phyloP scores from a whole-genome alignment of 192 early-diverging fungal genomes.

The Backusella circina region DNA sequence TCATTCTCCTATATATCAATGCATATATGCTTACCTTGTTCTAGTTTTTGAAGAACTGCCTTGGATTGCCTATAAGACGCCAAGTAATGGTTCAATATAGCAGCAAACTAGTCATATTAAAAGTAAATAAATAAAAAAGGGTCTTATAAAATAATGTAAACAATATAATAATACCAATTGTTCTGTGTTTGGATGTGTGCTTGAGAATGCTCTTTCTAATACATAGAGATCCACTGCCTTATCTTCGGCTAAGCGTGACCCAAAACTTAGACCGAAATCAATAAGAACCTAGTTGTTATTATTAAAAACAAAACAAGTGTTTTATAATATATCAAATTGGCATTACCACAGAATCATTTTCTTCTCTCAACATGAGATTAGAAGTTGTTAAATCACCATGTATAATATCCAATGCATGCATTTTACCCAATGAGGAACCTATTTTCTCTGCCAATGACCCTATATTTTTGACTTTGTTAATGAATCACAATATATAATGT shows the following conservation, averaged over 20 bases:
- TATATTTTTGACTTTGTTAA: not conserved
- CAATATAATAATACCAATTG: constrained; percentile 50
- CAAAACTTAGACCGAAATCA: constrained; percentile 95
- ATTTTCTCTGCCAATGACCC: constrained; percentile 47
- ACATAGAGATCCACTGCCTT: constrained; percentile 99
- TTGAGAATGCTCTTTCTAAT: constrained; percentile 87
- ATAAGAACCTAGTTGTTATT: constrained; percentile 59
- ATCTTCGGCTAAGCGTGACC: constrained; percentile 83
- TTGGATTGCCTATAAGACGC: constrained; percentile 54
- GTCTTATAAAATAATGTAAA: not conserved
- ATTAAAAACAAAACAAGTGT: not conserved
- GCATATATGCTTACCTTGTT: constrained; percentile 66
- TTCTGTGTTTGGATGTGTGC: constrained; percentile 89
- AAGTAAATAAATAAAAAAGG: constrained; percentile 1
- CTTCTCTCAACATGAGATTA: constrained; percentile 76
- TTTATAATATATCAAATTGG: not conserved
- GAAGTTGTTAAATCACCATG: constrained; percentile 98
- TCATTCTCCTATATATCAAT: not conserved
- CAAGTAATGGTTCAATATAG: constrained; percentile 68
- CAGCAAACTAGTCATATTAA: constrained; percentile 55
- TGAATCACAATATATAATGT: not conserved
- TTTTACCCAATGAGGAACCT: constrained; percentile 64
- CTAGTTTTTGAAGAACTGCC: constrained; percentile 62
- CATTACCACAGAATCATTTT: constrained; percentile 47
- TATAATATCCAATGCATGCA: constrained; percentile 85